These are phyloP conservation scores for Casuarina cunninghamiana DNA, from an alignment of 306 rosid species.

Conservation along the genomic window DNA sequence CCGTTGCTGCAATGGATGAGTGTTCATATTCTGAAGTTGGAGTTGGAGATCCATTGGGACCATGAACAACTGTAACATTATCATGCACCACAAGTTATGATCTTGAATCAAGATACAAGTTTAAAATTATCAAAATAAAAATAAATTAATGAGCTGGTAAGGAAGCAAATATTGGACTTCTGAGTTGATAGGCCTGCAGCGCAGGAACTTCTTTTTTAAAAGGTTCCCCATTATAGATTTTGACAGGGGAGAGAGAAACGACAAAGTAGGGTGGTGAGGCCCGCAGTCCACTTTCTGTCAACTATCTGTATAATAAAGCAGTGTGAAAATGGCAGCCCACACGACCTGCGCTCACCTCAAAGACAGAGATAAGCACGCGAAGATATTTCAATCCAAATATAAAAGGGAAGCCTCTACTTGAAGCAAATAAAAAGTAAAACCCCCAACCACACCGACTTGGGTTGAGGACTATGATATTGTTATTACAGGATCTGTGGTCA, in stretches of 20 bases:
- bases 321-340: slow-evolving; percentile 22
- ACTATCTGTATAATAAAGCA: slow-evolving; percentile 2
- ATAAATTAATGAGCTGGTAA: neutral
- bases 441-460: no score
- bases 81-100: neutral
- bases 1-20: slow-evolving; percentile 86
- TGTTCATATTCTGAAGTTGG: slow-evolving; percentile 82
- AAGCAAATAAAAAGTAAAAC: no score
- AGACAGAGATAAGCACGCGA: neutral
- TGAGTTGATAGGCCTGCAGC: neutral
- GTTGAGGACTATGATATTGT: no score
- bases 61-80: slow-evolving; percentile 73
- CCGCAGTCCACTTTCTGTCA: slow-evolving; percentile 22
- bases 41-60: slow-evolving; percentile 76
- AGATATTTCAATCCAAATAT: neutral
- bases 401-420: no score
- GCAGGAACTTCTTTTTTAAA: neutral
- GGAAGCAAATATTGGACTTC: neutral
- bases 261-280: slow-evolving; percentile 12
- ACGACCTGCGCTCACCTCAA: neutral
- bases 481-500: no score
- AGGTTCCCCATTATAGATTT: slow-evolving; percentile 20
- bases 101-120: neutral
- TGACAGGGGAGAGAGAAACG: slow-evolving; percentile 9
- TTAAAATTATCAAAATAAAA: neutral